Percentiles rank a stretch among this genome's conserved stretches.
phyloP scores from a whole-genome alignment of 495 filamentous ascomycete genomes.

The Aspergillus steynii region DNA sequence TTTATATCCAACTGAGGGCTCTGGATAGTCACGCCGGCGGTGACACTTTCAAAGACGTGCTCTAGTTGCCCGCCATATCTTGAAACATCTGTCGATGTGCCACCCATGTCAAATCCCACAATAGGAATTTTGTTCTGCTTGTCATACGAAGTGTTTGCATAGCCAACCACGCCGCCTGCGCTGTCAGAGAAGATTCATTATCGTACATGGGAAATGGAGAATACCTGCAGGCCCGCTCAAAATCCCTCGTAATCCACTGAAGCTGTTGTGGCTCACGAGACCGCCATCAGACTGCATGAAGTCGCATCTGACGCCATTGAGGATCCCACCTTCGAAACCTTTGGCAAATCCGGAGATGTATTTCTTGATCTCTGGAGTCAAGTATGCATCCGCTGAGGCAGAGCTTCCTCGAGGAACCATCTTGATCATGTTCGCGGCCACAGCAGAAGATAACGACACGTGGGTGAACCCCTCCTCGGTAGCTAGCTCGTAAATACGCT shows the following conservation, averaged over 20 bases:
- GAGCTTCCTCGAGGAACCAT: conserved; percentile 80
- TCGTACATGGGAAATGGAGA: no score
- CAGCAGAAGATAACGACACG: conserved; percentile 47
- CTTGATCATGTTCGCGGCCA: conserved; percentile 81
- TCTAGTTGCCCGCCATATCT: conserved; percentile 92
- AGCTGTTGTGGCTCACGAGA: conserved; percentile 54
- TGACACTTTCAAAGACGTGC: conserved; percentile 96
- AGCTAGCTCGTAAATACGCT: conserved; percentile 49
- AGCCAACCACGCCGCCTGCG: conserved; percentile 77
- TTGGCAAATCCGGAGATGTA: conserved; percentile 86
- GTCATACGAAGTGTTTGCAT: conserved; percentile 93
- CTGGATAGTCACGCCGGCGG: conserved; percentile 92
- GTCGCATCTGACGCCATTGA: conserved; percentile 48
- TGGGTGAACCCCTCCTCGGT: conserved; percentile 50
- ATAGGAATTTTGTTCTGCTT: conserved; percentile 81
- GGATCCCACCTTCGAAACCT: conserved; percentile 55
- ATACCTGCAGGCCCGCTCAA: conserved; percentile 52
- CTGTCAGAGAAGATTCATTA: no score
- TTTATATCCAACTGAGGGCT: conserved; percentile 97
- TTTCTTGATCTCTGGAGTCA: conserved; percentile 93
- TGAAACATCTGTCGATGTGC: conserved; percentile 93
- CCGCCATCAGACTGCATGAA: conserved; percentile 61
- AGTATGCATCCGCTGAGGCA: conserved; percentile 94
- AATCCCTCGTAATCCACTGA: conserved; percentile 60
- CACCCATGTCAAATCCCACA: conserved; percentile 97